Evolutionary conservation across 192 early-diverging fungal species (phyloP).

Genomic region (Entophlyctis luteolus): DNA sequence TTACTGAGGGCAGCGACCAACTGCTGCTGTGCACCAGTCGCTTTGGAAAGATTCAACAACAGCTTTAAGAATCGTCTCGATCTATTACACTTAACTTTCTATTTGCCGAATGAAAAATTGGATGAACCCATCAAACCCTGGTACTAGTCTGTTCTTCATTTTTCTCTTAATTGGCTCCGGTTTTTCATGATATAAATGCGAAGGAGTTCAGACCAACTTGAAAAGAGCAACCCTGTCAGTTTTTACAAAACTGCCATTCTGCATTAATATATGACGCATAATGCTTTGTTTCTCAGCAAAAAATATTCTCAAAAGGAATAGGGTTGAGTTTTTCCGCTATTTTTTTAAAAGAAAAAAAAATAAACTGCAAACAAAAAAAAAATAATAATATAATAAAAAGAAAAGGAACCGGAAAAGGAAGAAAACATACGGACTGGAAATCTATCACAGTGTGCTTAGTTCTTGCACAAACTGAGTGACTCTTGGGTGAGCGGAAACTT

Average conservation of each 20-base stretch:
- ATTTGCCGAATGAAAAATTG: background rate
- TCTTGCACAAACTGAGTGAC: conserved; percentile 14
- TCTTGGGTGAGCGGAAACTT: conserved; percentile 18
- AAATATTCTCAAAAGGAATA: background rate
- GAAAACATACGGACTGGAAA: background rate
- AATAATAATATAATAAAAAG: background rate
- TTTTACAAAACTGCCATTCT: background rate
- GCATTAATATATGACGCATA: background rate
- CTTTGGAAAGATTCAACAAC: too few relatives aligned
- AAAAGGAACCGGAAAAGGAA: background rate
- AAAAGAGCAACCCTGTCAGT: background rate
- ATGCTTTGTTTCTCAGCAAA: background rate
- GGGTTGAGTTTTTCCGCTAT: background rate
- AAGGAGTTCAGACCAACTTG: background rate
- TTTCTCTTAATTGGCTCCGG: background rate
- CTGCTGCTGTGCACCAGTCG: too few relatives aligned
- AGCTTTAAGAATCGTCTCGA: too few relatives aligned
- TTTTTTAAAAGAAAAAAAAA: background rate
- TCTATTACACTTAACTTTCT: too few relatives aligned
- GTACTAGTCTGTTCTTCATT: background rate
- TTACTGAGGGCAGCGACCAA: too few relatives aligned
- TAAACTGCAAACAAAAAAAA: background rate
- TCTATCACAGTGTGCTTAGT: conserved; percentile 12
- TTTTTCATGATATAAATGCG: background rate
- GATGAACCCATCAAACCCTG: background rate